Evolutionary conservation across 805 yeast species (phyloP).

Genomic region (Clavispora santaluciae): DNA sequence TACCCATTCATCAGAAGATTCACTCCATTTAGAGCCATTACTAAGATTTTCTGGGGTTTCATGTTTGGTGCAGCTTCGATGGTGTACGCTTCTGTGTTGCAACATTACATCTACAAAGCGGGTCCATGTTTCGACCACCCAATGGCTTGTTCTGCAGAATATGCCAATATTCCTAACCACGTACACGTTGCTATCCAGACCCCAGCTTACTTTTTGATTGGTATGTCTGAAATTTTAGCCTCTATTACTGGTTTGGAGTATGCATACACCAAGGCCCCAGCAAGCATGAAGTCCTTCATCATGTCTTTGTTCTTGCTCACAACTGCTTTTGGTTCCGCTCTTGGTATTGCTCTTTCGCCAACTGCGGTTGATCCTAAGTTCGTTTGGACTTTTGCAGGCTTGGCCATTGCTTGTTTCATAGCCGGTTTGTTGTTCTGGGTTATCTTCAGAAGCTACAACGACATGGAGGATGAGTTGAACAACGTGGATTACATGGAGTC

Average conservation of each 20-base stretch:
- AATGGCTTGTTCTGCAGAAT: constrained; percentile 41
- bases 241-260: constrained; percentile 79
- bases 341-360: constrained; percentile 69
- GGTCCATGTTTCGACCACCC: constrained; percentile 75
- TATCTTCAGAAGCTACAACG: constrained; percentile 50
- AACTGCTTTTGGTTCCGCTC: constrained; percentile 72
- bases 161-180: constrained; percentile 41
- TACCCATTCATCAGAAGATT: constrained; percentile 43
- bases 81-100: constrained; percentile 74
- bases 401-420: constrained; percentile 53
- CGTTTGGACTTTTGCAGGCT: constrained; percentile 63
- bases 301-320: constrained; percentile 65
- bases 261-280: constrained; percentile 81
- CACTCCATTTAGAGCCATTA: constrained; percentile 62
- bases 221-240: constrained; percentile 72
- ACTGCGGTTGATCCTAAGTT: constrained; percentile 65
- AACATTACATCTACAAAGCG: constrained; percentile 59
- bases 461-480: constrained; percentile 54
- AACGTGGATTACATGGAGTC: constrained; percentile 37
- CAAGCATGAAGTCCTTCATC: constrained; percentile 58
- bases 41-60: constrained; percentile 70
- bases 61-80: constrained; percentile 58
- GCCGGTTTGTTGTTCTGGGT: constrained; percentile 63
- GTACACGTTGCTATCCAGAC: constrained; percentile 67
- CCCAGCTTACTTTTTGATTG: constrained; percentile 71